These are phyloP conservation scores for Triangularia verruculosa DNA, from an alignment of 2,329 filamentous ascomycete genomes.

Conservation along the genomic window DNA sequence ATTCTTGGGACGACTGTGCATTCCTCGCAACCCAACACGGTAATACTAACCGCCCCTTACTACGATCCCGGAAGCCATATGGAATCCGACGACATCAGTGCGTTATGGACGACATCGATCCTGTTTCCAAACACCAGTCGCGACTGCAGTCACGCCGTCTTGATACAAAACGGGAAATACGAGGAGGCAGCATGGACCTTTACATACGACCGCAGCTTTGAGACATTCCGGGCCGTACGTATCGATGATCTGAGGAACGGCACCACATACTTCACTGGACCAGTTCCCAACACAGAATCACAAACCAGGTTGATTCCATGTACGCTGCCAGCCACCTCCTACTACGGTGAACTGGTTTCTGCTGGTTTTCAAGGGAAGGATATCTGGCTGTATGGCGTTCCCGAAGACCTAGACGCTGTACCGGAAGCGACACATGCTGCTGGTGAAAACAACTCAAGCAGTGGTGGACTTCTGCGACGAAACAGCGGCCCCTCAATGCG, in stretches of 20 bases:
- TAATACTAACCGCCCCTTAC: slow-evolving; percentile 76
- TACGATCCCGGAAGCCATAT: slow-evolving; percentile 69
- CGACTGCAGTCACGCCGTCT: slow-evolving; percentile 72
- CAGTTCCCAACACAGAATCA: slow-evolving; percentile 50
- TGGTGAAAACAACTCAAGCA: slow-evolving; percentile 30
- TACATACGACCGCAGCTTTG: slow-evolving; percentile 72
- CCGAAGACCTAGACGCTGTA: slow-evolving; percentile 65
- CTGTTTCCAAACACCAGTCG: slow-evolving; percentile 78
- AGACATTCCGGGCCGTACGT: slow-evolving; percentile 73
- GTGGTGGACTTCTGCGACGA: slow-evolving; percentile 35
- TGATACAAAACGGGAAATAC: slow-evolving; percentile 59
- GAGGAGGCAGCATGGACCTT: slow-evolving; percentile 74
- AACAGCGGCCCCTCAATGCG: slow-evolving; percentile 43
- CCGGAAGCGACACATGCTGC: slow-evolving; percentile 40
- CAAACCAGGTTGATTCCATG: slow-evolving; percentile 63
- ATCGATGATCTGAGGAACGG: slow-evolving; percentile 73
- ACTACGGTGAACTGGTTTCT: slow-evolving; percentile 67
- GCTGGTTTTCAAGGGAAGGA: slow-evolving; percentile 70
- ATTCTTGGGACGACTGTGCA: slow-evolving; percentile 71
- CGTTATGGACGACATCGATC: slow-evolving; percentile 83
- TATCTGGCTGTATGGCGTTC: slow-evolving; percentile 77
- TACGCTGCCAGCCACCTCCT: slow-evolving; percentile 67
- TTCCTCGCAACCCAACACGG: slow-evolving; percentile 63
- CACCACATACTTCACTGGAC: slow-evolving; percentile 76
- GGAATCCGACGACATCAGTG: slow-evolving; percentile 65